Conservation (phyloP, 1,139 yeast species). For the Oligophagozyma castellii region DNA sequence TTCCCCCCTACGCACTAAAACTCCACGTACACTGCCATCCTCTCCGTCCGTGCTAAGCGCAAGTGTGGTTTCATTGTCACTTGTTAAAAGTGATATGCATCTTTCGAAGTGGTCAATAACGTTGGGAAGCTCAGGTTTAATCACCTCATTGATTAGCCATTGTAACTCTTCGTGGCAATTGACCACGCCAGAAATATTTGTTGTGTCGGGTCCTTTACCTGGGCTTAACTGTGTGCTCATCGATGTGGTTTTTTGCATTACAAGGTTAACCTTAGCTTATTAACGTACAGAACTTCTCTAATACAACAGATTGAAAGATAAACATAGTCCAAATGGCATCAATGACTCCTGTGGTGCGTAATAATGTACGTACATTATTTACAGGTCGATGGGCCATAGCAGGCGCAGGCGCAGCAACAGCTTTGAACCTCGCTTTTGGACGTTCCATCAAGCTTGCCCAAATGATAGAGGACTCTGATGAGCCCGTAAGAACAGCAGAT, state of each 20-base stretch:
- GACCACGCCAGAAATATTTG: slow-evolving; percentile 4
- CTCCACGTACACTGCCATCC: slow-evolving; percentile 18
- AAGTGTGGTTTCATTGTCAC: slow-evolving; percentile 21
- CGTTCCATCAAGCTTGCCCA: slow-evolving; percentile 42
- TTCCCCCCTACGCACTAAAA: slow-evolving; percentile 18
- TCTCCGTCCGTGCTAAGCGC: slow-evolving; percentile 20
- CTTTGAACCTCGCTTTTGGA: slow-evolving; percentile 28
- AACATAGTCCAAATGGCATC: no score
- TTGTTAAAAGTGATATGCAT: slow-evolving; percentile 24
- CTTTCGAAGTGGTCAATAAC: slow-evolving; percentile 25
- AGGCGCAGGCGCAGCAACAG: slow-evolving; percentile 16
- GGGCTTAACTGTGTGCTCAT: no score
- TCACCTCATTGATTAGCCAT: slow-evolving; percentile 27
- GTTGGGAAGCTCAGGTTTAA: slow-evolving; percentile 27
- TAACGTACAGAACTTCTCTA: no score
- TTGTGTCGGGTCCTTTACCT: no score
- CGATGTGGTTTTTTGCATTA: no score
- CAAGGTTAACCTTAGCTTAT: no score
- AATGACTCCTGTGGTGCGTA: no score
- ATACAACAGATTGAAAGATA: no score
- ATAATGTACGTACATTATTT: no score
- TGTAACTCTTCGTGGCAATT: slow-evolving; percentile 13
- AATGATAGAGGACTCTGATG: slow-evolving; percentile 42
- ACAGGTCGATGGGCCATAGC: no score
- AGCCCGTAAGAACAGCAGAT: slow-evolving; percentile 22